Conservation (phyloP, 2,329 filamentous ascomycete species). For the Hypoxylon sp. region DNA sequence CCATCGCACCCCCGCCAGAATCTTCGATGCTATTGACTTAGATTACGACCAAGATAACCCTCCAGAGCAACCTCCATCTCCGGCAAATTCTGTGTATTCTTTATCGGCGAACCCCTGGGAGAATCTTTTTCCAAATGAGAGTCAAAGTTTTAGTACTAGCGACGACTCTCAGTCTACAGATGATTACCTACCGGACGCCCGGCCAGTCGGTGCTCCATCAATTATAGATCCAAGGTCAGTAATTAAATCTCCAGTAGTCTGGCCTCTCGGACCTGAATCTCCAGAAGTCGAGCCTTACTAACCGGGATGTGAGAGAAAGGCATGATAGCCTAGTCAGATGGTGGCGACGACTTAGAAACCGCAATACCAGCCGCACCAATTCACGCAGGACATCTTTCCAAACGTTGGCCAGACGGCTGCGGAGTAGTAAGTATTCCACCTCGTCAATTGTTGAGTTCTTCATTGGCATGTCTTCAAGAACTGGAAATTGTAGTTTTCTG, state of each 20-base stretch:
- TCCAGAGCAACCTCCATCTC: background rate
- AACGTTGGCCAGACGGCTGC: background rate
- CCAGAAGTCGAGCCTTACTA: background rate
- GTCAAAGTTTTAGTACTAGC: background rate
- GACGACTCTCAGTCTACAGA: background rate
- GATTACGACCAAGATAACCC: background rate
- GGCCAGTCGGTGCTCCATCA: too few species aligned
- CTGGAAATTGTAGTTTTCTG: too few species aligned
- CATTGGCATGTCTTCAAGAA: background rate
- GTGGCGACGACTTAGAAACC: background rate
- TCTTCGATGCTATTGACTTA: slow-evolving; percentile 6
- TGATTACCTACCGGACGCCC: background rate
- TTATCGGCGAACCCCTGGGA: too few species aligned
- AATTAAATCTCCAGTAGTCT: too few species aligned
- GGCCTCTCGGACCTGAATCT: background rate
- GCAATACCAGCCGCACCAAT: background rate
- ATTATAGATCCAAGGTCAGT: too few species aligned
- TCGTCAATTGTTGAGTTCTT: background rate
- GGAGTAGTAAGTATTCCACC: background rate
- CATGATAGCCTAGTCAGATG: background rate
- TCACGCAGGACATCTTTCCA: background rate
- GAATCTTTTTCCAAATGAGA: too few species aligned
- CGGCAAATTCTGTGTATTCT: background rate
- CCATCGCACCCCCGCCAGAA: background rate
- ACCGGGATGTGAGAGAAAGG: background rate